Conservation (phyloP, 768 basidiomycete genomes). For the Exsudoporus frostii region DNA sequence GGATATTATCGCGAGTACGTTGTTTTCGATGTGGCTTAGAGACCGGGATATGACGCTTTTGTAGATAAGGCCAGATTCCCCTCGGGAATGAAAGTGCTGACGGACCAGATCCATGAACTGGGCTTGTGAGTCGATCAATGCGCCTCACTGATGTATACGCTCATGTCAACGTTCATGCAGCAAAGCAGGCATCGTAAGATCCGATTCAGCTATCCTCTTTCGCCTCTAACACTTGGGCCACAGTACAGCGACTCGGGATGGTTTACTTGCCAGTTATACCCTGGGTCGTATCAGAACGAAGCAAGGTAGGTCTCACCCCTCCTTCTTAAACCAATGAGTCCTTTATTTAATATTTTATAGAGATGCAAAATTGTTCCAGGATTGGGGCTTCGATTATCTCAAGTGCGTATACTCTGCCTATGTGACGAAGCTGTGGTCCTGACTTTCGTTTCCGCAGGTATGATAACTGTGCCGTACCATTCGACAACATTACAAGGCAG, state of each 20-base stretch:
- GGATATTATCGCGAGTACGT: slow-evolving; percentile 53
- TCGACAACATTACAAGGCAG: slow-evolving; percentile 51
- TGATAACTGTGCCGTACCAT: slow-evolving; percentile 62
- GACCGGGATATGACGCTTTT: not conserved
- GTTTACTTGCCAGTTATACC: slow-evolving; percentile 64
- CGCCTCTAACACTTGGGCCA: not conserved
- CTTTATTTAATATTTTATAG: slow-evolving; percentile 29
- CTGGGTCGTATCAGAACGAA: slow-evolving; percentile 64
- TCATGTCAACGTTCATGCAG: slow-evolving; percentile 27
- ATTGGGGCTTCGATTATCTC: slow-evolving; percentile 65
- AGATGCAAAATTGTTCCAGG: slow-evolving; percentile 55
- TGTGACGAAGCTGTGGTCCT: not conserved
- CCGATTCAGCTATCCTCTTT: not conserved
- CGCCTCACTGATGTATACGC: not conserved
- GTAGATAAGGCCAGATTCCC: slow-evolving; percentile 51
- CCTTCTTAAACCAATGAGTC: not conserved
- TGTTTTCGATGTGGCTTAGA: not conserved
- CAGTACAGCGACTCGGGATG: slow-evolving; percentile 69
- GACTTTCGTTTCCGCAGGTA: slow-evolving; percentile 37
- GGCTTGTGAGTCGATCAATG: slow-evolving; percentile 46
- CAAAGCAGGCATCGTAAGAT: slow-evolving; percentile 58
- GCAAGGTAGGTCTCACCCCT: slow-evolving; percentile 39
- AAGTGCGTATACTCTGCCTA: slow-evolving; percentile 40
- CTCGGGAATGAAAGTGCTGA: slow-evolving; percentile 55
- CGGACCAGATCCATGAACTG: slow-evolving; percentile 50